Evolutionary conservation across 2,329 filamentous ascomycete genomes (phyloP).

Genomic region (Aspergillus japonicus): DNA sequence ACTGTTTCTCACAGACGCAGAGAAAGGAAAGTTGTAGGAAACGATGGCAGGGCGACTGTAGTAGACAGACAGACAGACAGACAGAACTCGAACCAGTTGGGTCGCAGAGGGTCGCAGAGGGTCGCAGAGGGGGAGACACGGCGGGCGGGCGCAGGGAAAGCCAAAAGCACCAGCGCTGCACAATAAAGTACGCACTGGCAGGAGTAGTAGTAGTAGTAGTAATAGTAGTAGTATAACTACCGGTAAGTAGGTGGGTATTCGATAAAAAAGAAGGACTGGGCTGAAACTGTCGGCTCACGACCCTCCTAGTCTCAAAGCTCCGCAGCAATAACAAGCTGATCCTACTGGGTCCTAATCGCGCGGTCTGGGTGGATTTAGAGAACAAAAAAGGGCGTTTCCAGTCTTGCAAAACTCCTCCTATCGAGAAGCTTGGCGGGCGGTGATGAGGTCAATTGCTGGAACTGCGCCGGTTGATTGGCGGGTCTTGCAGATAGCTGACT

Average conservation of each 20-base stretch:
- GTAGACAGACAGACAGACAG: background rate
- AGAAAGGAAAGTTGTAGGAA: background rate
- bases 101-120: background rate
- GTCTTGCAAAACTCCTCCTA: constrained; percentile 1
- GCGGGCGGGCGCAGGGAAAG: background rate
- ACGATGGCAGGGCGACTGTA: background rate
- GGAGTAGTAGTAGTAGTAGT: background rate
- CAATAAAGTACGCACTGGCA: background rate
- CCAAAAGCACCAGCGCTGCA: background rate
- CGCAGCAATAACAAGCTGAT: background rate
- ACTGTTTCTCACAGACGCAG: background rate
- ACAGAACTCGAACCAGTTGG: background rate
- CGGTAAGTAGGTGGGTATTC: no score
- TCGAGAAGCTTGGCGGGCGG: constrained; percentile 8
- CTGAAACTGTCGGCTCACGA: background rate
- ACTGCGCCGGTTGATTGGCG: background rate
- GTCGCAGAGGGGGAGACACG: background rate
- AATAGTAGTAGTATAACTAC: no score
- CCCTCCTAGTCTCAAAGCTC: background rate
- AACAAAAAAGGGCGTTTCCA: background rate
- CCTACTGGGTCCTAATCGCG: background rate
- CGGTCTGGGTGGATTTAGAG: background rate
- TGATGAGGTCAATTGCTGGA: background rate
- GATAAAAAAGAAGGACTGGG: background rate
- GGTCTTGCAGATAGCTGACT: background rate